These are phyloP conservation scores for Solanum medicagineum DNA, from an alignment of 257 asterid species.

Conservation along the genomic window DNA sequence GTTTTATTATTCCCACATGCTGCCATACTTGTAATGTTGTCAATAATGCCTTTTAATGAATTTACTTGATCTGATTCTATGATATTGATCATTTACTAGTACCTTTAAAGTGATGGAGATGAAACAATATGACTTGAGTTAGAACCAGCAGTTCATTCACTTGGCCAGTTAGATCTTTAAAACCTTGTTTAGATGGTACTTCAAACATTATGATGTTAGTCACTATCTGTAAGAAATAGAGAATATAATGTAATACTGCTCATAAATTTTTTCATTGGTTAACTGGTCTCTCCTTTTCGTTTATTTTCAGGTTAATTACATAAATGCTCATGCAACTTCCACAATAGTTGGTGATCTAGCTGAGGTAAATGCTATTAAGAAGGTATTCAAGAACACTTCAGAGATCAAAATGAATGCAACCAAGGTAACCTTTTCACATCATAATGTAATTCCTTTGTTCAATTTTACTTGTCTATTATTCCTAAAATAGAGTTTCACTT, in stretches of 20 bases:
- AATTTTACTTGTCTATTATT: too few relatives aligned
- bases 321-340: conserved; percentile 94
- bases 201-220: background rate
- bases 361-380: conserved; percentile 83
- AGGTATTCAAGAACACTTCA: conserved; percentile 74
- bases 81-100: background rate
- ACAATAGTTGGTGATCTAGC: conserved; percentile 89
- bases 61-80: background rate
- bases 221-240: background rate
- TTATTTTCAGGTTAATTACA: conserved; percentile 73
- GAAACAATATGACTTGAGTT: background rate
- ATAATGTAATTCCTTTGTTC: background rate
- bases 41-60: background rate
- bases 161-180: background rate
- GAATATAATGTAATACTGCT: background rate
- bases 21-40: background rate
- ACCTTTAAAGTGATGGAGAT: background rate
- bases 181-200: background rate
- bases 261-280: background rate
- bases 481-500: background rate
- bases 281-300: background rate
- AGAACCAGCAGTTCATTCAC: background rate
- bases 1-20: background rate
- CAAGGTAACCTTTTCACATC: conserved; percentile 33
- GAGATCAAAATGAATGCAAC: conserved; percentile 83